Conservation (phyloP, 208 protist species). For the Angomonas ambiguus region DNA sequence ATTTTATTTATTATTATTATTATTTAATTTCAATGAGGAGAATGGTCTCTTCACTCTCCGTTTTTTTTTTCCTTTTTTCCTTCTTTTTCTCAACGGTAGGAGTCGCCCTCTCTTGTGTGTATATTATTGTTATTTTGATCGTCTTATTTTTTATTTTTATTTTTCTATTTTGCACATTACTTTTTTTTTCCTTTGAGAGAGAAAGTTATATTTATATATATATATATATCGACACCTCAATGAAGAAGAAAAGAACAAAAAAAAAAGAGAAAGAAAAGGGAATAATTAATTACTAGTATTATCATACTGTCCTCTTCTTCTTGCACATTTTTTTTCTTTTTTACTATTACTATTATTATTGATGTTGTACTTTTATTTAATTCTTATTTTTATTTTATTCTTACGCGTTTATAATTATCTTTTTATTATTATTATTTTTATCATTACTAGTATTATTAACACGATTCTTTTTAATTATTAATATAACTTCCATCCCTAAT, state of each 20-base stretch:
- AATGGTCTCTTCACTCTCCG: not conserved
- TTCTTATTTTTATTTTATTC: not conserved
- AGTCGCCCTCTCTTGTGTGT: no score
- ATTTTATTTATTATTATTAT: not conserved
- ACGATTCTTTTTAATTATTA: not conserved
- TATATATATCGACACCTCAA: not conserved
- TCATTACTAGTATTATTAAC: not conserved
- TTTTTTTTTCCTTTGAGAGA: not conserved
- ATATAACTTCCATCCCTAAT: not conserved
- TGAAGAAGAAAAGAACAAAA: not conserved
- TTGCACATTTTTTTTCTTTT: not conserved
- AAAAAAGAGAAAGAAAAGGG: not conserved
- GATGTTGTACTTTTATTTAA: not conserved
- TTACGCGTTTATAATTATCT: not conserved
- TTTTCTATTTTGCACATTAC: slow-evolving; percentile 5
- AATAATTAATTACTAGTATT: not conserved
- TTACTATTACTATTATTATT: no score
- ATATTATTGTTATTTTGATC: no score
- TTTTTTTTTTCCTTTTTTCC: slow-evolving; percentile 11
- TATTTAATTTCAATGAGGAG: not conserved
- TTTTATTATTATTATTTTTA: slow-evolving; percentile 3
- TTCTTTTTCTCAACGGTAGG: slow-evolving; percentile 4
- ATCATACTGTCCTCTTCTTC: slow-evolving; percentile 1
- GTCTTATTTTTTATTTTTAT: not conserved
- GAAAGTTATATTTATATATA: not conserved